Evolutionary conservation across 2,329 filamentous ascomycete genomes (phyloP).

Genomic region (Ramichloridium luteum): DNA sequence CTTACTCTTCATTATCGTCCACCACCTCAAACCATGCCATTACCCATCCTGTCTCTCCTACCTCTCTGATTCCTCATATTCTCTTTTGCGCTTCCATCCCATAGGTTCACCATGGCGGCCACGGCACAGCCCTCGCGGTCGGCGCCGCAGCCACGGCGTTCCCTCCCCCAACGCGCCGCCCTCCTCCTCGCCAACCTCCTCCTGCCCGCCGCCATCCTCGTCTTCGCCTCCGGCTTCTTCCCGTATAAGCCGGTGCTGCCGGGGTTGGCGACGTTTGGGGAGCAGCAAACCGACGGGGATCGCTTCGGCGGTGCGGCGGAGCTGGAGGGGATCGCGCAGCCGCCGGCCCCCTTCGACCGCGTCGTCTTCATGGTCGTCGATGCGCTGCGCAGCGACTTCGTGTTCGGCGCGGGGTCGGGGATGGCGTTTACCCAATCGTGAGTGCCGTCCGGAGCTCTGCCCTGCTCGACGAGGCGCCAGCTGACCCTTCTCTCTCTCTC

Average conservation of each 20-base stretch:
- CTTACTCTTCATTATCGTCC: no score
- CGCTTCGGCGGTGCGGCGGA: no score
- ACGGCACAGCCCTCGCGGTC: no score
- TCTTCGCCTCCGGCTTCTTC: constrained; percentile 88
- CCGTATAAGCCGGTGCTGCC: constrained; percentile 91
- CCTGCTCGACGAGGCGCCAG: not conserved
- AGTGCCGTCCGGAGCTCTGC: constrained; percentile 1
- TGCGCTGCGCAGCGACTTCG: constrained; percentile 89
- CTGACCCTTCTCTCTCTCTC: not conserved
- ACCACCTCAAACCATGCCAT: no score
- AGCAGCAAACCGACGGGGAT: constrained; percentile 11
- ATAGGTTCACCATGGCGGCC: no score
- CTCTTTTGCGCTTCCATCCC: no score
- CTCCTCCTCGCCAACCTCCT: constrained; percentile 55
- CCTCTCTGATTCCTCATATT: no score
- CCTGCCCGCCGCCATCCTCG: constrained; percentile 52
- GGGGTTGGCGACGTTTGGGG: constrained; percentile 50
- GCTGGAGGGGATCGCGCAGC: constrained; percentile 26
- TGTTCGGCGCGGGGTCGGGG: constrained; percentile 67
- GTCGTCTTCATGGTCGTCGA: constrained; percentile 97
- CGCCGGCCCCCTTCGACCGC: constrained; percentile 67
- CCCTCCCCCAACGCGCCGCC: constrained; percentile 23
- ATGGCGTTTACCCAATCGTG: constrained; percentile 85
- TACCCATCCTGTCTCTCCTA: no score
- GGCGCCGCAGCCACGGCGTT: no score